Evolutionary conservation across 176 grass and related monocot genomes (phyloP), one percentile per base, ranked within the genome.

Genomic region (Ampelocalamus luodianensis): DNA sequence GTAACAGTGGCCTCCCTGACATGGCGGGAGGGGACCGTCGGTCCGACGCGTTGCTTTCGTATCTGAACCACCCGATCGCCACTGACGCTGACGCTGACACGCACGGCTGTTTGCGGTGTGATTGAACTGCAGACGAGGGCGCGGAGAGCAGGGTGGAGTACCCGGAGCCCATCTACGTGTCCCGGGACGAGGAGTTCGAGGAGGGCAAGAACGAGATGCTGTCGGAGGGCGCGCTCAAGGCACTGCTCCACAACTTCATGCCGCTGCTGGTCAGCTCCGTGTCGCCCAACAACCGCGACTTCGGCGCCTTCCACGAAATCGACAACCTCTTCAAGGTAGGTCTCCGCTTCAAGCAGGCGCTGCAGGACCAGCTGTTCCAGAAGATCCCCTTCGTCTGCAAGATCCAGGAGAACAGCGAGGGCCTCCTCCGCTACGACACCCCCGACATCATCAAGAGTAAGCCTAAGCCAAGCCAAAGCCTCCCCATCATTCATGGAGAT

Each of bases 311-410:
- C 88, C 96, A 99, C 45, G 96, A 99, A 67, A 77, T 99, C 2
- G 93, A 99, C 90, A 99, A 99, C 89, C 93, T 99, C 85, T 99
- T 96, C 91, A 99, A 99, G 84, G 93, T 94, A 42, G 96, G 96
- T 0, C 85, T 99, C n/a, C 91, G 91, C 1, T 80, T 94, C 9
- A 99, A 96, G 91, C 93, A 99, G 85, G 81, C 87, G 2, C 73
- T 99, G 17, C 93, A 99, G 39, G 96, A 99, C 71, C 93, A 99
- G 67, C 88, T 99, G 10, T 78, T 99, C 40, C 82, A 92, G 55
- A 99, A 99, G 65, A 89, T 99, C 78, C 93, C 96, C 14, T 87
- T 93, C 71, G 88, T 96, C 20, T 84, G 73, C 74, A 92, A 96
- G 86, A 88, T 99, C 8, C 83, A 93, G 71, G 91, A 98, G 89